Percentiles rank a stretch among this genome's conserved stretches.
phyloP scores from a whole-genome alignment of 805 yeast genomes.

The Saturnispora hagleri region DNA sequence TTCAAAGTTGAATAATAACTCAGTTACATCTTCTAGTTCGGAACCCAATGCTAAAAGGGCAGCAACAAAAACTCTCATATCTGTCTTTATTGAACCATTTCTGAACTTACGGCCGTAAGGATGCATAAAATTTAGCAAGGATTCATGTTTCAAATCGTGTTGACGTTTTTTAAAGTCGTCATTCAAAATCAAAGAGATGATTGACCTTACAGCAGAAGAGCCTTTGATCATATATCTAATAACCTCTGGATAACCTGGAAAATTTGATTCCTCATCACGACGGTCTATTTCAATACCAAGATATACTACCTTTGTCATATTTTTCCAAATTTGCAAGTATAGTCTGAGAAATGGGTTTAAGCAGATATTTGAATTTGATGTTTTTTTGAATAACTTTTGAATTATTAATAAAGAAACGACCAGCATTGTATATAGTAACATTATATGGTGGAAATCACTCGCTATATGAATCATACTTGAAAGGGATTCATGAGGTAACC shows the following conservation, averaged over 20 bases:
- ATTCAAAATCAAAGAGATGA: slow-evolving; percentile 52
- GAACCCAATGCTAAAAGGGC: slow-evolving; percentile 43
- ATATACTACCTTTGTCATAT: slow-evolving; percentile 48
- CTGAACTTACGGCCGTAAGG: slow-evolving; percentile 58
- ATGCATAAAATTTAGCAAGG: slow-evolving; percentile 51
- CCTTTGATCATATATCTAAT: slow-evolving; percentile 49
- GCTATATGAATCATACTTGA: slow-evolving; percentile 17
- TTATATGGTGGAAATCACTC: slow-evolving; percentile 30
- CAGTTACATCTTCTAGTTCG: slow-evolving; percentile 41
- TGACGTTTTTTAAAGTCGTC: slow-evolving; percentile 32
- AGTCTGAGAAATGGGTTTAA: slow-evolving; percentile 55
- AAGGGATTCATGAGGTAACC: slow-evolving; percentile 31
- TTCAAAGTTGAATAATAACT: slow-evolving; percentile 45
- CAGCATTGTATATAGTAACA: slow-evolving; percentile 37
- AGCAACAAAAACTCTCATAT: slow-evolving; percentile 49
- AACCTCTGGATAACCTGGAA: slow-evolving; percentile 34
- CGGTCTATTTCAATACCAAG: slow-evolving; percentile 55
- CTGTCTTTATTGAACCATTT: slow-evolving; percentile 50
- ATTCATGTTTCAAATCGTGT: slow-evolving; percentile 53
- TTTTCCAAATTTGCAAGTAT: slow-evolving; percentile 56
- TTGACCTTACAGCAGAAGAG: slow-evolving; percentile 51
- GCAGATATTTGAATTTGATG: slow-evolving; percentile 30
- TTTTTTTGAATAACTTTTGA: slow-evolving; percentile 31
- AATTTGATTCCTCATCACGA: slow-evolving; percentile 35
- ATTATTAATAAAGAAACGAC: slow-evolving; percentile 36